Evolutionary conservation across 139 green algal genomes (phyloP), one percentile per base, ranked within the genome.

Genomic region (Micractinium sp.): DNA sequence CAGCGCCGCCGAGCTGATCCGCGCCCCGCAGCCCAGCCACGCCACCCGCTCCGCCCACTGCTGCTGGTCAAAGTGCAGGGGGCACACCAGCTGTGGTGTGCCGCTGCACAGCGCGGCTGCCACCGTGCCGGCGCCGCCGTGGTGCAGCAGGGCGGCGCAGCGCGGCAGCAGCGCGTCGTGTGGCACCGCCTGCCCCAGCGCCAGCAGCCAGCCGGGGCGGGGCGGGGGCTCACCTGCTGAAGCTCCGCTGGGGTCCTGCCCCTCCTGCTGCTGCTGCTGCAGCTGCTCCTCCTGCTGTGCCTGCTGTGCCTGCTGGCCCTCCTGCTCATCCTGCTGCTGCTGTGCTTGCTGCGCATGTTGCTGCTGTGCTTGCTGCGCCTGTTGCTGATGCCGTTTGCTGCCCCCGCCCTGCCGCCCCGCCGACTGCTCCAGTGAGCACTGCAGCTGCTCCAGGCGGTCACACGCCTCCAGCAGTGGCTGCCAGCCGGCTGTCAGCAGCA

Each of bases 61-160:
- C 80, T 88, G 91, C 90, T 97, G 95, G 82, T 97, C 95, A 89
- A 96, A 96, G 29, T 96, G 95, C 41, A 96, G 84, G 0, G 95
- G 95, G 81, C 90, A 95, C 0, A 94, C 63, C 0, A 95, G 39
- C 87, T 96, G 92, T 1, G 93, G 90, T 0, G 66, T 47, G 39
- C 90, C 93, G 81, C 89, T 88, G 5, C 71, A 61, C 63, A 93
- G 66, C 0, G 75, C 85, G 53, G 93, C 92, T 2, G 92, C 93
- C 9, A 88, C 91, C 0, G 94, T 94, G 22, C 93, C 94, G 0
- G 92, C 93, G 23, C 94, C 94, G 19, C 90, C 94, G 38, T 93
- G 93, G 86, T 97, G 95, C 74, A 97, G 53, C 33, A 96, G 74
- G 0, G 84, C 82, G 23, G 82, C 35, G 67, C 90, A 95, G 23